Evolutionary conservation across 2,329 filamentous ascomycete species (phyloP).

Genomic region (Apiospora malaysiana): DNA sequence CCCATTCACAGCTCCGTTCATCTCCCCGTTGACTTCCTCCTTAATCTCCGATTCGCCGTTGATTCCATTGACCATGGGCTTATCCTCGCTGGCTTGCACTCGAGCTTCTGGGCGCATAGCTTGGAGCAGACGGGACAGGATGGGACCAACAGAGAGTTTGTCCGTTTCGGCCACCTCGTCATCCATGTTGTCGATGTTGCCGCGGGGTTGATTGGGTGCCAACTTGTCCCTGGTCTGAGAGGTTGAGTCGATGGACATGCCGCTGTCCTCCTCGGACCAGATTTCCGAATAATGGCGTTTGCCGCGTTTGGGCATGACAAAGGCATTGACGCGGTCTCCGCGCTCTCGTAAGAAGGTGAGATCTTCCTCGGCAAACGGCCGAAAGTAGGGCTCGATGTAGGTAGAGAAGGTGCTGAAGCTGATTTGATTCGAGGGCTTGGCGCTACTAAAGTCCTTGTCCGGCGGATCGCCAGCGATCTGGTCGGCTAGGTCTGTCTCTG

Average conservation of each 20-base stretch:
- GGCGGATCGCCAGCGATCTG: slow-evolving; percentile 88
- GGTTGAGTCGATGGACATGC: slow-evolving; percentile 73
- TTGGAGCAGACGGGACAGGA: slow-evolving; percentile 81
- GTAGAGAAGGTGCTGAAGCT: slow-evolving; percentile 92
- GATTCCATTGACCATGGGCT: slow-evolving; percentile 57
- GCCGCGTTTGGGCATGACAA: slow-evolving; percentile 84
- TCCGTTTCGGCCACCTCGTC: slow-evolving; percentile 90
- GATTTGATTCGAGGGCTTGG: slow-evolving; percentile 93
- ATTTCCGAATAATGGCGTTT: slow-evolving; percentile 86
- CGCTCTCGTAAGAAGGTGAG: slow-evolving; percentile 90
- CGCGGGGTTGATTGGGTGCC: slow-evolving; percentile 81
- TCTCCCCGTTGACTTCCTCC: slow-evolving; percentile 60
- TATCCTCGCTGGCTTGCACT: slow-evolving; percentile 60
- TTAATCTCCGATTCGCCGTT: slow-evolving; percentile 52
- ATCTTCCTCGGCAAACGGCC: slow-evolving; percentile 90
- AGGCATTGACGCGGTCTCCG: slow-evolving; percentile 82
- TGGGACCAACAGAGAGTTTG: slow-evolving; percentile 83
- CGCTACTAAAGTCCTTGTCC: slow-evolving; percentile 93
- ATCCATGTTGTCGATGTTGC: slow-evolving; percentile 83
- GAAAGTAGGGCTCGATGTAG: slow-evolving; percentile 90
- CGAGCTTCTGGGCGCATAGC: slow-evolving; percentile 80
- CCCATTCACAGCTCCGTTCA: slow-evolving; percentile 44
- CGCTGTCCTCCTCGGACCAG: slow-evolving; percentile 93
- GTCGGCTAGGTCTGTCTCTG: slow-evolving; percentile 78
- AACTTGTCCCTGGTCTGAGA: slow-evolving; percentile 68